Evolutionary conservation across 83 land plant genomes (phyloP), one percentile per base, ranked within the genome.

Genomic region (Diphasiastrum complanatum): DNA sequence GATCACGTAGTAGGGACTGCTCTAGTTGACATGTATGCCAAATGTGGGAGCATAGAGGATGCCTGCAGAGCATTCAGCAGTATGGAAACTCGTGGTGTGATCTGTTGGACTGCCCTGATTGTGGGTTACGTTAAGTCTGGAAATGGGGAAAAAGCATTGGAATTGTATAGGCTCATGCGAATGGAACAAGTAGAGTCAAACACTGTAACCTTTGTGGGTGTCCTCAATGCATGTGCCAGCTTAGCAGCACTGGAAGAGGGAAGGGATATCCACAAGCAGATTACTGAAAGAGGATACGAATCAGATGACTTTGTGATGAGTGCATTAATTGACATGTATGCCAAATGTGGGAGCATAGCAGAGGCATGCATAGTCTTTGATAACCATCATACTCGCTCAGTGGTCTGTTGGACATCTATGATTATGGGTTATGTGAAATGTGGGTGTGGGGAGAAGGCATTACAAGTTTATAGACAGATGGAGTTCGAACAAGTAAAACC

Each of bases 391-490:
- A 38, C 8, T 8, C 14, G 8, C 12, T 8, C 8, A 8, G 43
- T 14, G 14, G 43, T 38, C 8, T 38, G 12, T 8, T 38, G 43
- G 43, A 38, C 8, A 8, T 8, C 43, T 66, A 45, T 82, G 68
- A 82, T 82, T 55, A 65, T 66, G 36, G 85, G 79, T n/a, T 75
- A 75, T 41, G 47, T 79, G 38, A 51, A 50, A 25, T 40, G 18
- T 40, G 79, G 77, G 20, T 73, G 78, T 18, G 66, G 61, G 33
- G n/a, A 45, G 34, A 63, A 69, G 8, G 68, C 74, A 46, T 50
- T 82, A 29, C 65, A 61, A n/a, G 70, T 78, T 33, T 71, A 78
- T 26, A 4, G 6, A 4, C 67, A 75, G 63, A 82, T 82, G 82
- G 56, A 45, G 28, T 46, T 45, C 1, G 79, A 82, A 47, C 64